These are phyloP conservation scores for Populus hybrid DNA, from an alignment of 441 rosid genomes.

Conservation along the genomic window DNA sequence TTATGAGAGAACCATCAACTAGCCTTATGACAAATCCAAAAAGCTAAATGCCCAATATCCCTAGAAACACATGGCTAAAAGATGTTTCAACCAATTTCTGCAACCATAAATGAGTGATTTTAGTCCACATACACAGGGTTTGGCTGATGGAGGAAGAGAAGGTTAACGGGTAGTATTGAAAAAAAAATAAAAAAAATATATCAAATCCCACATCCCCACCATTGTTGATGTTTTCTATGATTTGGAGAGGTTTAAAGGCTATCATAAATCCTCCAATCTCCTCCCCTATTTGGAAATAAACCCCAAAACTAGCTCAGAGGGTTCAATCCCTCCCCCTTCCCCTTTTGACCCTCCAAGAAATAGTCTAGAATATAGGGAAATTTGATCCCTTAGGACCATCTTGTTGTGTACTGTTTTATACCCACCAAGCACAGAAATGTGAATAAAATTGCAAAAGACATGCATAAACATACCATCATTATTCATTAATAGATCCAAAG, in stretches of 20 bases:
- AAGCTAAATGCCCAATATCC: neutral
- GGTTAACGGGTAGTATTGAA: neutral
- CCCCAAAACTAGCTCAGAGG: neutral
- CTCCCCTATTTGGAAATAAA: neutral
- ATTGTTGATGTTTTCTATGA: neutral
- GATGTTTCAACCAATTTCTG: neutral
- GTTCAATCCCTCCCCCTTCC: too few species aligned
- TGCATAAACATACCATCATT: slow-evolving; percentile 59
- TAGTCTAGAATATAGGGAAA: too few species aligned
- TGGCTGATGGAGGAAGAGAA: neutral
- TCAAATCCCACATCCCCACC: neutral
- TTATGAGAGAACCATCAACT: neutral
- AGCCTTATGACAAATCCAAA: neutral
- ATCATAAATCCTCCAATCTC: neutral
- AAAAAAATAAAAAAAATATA: too few species aligned
- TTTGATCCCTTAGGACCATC: too few species aligned
- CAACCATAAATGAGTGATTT: neutral
- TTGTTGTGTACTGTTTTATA: too few species aligned
- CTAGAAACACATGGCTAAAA: neutral
- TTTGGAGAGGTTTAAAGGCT: neutral
- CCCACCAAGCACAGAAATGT: neutral
- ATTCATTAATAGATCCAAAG: slow-evolving; percentile 82
- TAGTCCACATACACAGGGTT: neutral
- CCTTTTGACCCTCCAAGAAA: too few species aligned
- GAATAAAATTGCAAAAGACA: neutral